A percentile compares a stretch with the other conserved stretches of the same genome.
Conservation (phyloP, 2,329 filamentous ascomycete species). For the Diaporthe sp. region DNA sequence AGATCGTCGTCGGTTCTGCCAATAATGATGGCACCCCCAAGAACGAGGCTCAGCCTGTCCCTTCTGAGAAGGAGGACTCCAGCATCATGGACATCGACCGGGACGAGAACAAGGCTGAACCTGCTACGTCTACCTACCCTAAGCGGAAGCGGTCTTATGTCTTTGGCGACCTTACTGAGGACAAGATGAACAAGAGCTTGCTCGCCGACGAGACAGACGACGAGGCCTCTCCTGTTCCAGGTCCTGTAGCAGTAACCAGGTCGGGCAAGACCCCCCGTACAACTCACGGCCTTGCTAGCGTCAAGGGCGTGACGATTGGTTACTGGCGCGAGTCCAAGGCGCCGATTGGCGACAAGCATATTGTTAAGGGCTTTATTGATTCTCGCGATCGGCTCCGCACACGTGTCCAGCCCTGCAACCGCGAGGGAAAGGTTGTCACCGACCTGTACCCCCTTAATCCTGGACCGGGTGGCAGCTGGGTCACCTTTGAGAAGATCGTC, state of each 20-base stretch:
- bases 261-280: conserved; percentile 44
- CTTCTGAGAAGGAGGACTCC: conserved; percentile 56
- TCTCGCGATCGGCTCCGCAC: conserved; percentile 72
- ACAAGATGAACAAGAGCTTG: conserved; percentile 57
- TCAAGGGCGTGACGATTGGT: conserved; percentile 67
- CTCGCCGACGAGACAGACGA: conserved; percentile 51
- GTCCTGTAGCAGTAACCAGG: conserved; percentile 39
- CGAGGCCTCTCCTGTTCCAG: conserved; percentile 34
- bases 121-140: conserved; percentile 51
- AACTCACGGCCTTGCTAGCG: conserved; percentile 48
- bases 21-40: conserved; percentile 58
- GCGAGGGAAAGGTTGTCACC: conserved; percentile 62
- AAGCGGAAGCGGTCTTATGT: conserved; percentile 70
- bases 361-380: conserved; percentile 74
- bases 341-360: conserved; percentile 66
- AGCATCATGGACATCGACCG: conserved; percentile 25
- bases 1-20: conserved; percentile 63
- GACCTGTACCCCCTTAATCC: conserved; percentile 65
- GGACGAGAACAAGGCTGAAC: not conserved
- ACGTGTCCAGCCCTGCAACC: conserved; percentile 66
- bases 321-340: conserved; percentile 73
- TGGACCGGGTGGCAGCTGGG: conserved; percentile 74
- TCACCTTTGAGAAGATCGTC: conserved; percentile 72
- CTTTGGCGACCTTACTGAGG: conserved; percentile 64
- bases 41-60: conserved; percentile 52